A percentile compares a stretch with the other conserved stretches of the same genome.
Evolutionary conservation across 305 asterid species (phyloP).

Genomic region (Fraxinus velutina): DNA sequence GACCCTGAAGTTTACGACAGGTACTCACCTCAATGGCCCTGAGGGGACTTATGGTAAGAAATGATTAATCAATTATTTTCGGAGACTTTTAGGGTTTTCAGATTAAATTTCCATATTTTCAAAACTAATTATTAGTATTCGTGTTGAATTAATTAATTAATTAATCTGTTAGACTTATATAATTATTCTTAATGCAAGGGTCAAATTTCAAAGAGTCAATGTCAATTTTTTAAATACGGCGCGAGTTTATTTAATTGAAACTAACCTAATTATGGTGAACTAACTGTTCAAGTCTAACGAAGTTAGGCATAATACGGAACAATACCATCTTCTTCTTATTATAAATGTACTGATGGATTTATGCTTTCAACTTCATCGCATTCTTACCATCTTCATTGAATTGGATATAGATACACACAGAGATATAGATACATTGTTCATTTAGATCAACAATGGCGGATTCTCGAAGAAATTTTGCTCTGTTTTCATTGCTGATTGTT

Average conservation of each 20-base stretch:
- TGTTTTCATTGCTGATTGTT: not conserved
- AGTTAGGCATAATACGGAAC: conserved; percentile 1
- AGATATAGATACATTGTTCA: not conserved
- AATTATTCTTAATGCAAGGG: not conserved
- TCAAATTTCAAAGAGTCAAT: not conserved
- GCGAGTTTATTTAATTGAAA: not conserved
- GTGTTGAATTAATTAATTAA: not conserved
- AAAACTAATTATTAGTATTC: not conserved
- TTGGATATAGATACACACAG: not conserved
- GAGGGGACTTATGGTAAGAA: not conserved
- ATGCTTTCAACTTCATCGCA: not conserved
- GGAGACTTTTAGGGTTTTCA: not conserved
- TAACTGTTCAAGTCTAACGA: not conserved
- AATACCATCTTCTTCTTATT: not conserved
- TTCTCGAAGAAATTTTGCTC: not conserved
- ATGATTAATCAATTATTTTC: not conserved
- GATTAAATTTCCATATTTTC: not conserved
- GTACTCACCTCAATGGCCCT: too few relatives aligned
- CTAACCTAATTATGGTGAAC: not conserved
- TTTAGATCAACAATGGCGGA: not conserved
- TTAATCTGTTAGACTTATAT: not conserved
- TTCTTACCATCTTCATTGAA: not conserved
- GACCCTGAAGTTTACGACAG: too few relatives aligned
- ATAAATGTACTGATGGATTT: not conserved
- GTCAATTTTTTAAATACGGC: not conserved